These are phyloP conservation scores for Pleurotus eryngii DNA, from an alignment of 768 basidiomycete genomes.

Conservation along the genomic window DNA sequence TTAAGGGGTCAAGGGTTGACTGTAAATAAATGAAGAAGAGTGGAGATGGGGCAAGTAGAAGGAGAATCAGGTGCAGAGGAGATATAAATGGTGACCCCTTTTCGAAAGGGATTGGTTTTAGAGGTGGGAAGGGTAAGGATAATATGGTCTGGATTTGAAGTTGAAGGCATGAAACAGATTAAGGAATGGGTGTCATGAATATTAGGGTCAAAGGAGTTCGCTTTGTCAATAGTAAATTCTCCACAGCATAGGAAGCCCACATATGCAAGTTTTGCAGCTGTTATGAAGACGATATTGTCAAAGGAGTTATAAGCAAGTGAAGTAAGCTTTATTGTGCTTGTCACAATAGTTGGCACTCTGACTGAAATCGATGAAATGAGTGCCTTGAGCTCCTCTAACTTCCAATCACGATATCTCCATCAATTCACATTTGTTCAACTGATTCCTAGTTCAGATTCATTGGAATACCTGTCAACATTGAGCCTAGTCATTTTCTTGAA, in stretches of 20 bases:
- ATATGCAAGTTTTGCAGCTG: slow-evolving; percentile 17
- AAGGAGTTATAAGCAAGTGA: neutral
- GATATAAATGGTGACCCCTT: slow-evolving; percentile 17
- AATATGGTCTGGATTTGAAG: slow-evolving; percentile 19
- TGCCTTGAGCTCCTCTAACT: too few relatives aligned
- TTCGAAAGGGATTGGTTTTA: slow-evolving; percentile 34
- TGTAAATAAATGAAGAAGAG: neutral
- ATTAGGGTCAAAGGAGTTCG: slow-evolving; percentile 8
- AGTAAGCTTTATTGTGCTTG: slow-evolving; percentile 7
- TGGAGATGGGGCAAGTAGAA: neutral
- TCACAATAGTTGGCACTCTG: too few relatives aligned
- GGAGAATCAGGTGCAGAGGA: neutral
- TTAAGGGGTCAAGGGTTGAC: neutral
- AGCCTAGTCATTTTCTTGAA: too few relatives aligned
- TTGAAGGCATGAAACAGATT: slow-evolving; percentile 23
- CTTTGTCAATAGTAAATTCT: slow-evolving; percentile 8
- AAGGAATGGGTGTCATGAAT: slow-evolving; percentile 17
- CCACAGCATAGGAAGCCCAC: slow-evolving; percentile 19
- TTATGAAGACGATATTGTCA: slow-evolving; percentile 12
- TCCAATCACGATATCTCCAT: too few relatives aligned
- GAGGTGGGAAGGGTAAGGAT: slow-evolving; percentile 27
- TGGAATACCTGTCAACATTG: too few relatives aligned
- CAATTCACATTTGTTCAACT: too few relatives aligned
- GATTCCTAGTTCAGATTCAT: too few relatives aligned
- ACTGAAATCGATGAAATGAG: too few relatives aligned